Evolutionary conservation across 2,329 filamentous ascomycete species (phyloP), one percentile per base, ranked within the genome.

Genomic region (Didymella keratinophila): DNA sequence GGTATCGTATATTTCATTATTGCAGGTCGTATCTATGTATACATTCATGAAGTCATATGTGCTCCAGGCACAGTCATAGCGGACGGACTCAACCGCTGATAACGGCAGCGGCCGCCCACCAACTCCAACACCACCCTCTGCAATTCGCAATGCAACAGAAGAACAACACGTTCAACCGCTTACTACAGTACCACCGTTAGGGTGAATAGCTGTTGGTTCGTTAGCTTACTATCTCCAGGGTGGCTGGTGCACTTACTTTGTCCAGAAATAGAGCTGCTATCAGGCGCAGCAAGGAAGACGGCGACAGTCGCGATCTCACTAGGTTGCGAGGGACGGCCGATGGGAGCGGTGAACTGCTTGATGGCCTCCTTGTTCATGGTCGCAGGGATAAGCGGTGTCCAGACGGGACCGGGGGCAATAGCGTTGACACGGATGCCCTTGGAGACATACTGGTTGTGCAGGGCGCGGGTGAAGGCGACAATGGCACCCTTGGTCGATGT

Each of bases 291-390:
- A 64, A 96, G 79, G 77, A 95, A 95, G 4, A 95, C 90, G 56
- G 93, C 90, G 69, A 89, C 92, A 0, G 90, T 89, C 0, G 90
- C 91, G 61, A 95, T 89, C 81, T 96, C 92, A 55, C 86, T 90
- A 2, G 91, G 92, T 77, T 95, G 91, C 2, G 86, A 88, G 0
- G 90, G 90, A 20, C 92, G 82, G 4, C 91, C 91, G 81, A 95
- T 92, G 0, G 91, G 91, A 21, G 84, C 85, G 12, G 80, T 83
- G 75, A 94, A 94, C 60, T 89, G 79, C 76, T 92, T 86, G 77
- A 92, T 86, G 0, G 89, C 89, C 62, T 88, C 80, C 2, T 76
- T 72, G 41, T 63, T 77, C 73, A 79, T 79, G 0, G 78, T 80
- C 0, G 77, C 71, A 0, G 78, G 76, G 44, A 79, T 78, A 6